These are phyloP conservation scores for Eutypella sp. DNA, from an alignment of 2,329 filamentous ascomycete genomes.

Conservation along the genomic window DNA sequence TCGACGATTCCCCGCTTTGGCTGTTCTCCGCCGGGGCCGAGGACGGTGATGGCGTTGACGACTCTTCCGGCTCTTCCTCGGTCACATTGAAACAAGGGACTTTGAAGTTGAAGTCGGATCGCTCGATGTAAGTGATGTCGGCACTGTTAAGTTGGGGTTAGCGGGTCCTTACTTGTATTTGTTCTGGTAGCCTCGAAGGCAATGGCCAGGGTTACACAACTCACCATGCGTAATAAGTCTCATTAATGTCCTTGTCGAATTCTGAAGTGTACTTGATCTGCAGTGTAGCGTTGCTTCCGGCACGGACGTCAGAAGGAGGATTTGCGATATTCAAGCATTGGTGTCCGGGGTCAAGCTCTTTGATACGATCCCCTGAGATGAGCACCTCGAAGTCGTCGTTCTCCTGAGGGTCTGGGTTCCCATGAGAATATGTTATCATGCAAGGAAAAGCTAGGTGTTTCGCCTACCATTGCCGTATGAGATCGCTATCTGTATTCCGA, in stretches of 20 bases:
- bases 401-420: conserved; percentile 31
- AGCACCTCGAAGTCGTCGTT: conserved; percentile 37
- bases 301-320: conserved; percentile 27
- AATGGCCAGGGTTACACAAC: background rate
- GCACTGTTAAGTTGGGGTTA: conserved; percentile 17
- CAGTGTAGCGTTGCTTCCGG: conserved; percentile 42
- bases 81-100: conserved; percentile 42
- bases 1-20: background rate
- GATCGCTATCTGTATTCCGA: conserved; percentile 47
- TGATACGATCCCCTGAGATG: conserved; percentile 29
- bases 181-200: background rate
- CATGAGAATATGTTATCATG: background rate
- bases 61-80: conserved; percentile 4
- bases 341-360: conserved; percentile 39
- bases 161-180: background rate
- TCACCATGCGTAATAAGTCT: conserved; percentile 44
- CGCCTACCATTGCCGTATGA: conserved; percentile 45
- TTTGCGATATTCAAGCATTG: conserved; percentile 38
- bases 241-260: conserved; percentile 29
- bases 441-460: no score
- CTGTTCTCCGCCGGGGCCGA: background rate
- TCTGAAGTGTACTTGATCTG: conserved; percentile 44
- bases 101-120: conserved; percentile 26
- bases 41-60: background rate
- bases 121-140: conserved; percentile 39